A percentile compares a stretch with the other conserved stretches of the same genome.
phyloP scores from a whole-genome alignment of 352 stramenopile genomes.

The Phytophthora crassamura region DNA sequence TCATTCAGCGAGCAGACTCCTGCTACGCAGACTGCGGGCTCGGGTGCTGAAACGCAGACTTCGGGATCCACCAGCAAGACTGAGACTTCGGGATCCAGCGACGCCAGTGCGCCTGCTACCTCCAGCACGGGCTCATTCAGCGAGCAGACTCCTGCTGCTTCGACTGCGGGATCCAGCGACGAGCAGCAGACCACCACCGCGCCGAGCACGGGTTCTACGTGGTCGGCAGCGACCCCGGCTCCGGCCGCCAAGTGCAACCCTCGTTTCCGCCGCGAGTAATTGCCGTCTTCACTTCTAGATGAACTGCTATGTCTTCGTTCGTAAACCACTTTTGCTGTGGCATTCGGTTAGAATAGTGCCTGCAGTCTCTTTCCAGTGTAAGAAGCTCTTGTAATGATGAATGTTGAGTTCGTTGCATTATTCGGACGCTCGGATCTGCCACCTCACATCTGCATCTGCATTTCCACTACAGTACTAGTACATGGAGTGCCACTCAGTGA shows the following conservation, averaged over 20 bases:
- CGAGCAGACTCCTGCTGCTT: constrained; percentile 1
- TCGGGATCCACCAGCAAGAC: background rate
- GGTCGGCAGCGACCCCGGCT: background rate
- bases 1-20: constrained; percentile 7
- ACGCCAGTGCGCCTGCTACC: constrained; percentile 7
- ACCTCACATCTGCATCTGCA: background rate
- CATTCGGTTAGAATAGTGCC: background rate
- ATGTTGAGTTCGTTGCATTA: constrained; percentile 23
- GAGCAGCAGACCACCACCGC: constrained; percentile 1
- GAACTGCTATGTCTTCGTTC: constrained; percentile 5
- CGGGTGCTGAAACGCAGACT: background rate
- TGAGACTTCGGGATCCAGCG: background rate
- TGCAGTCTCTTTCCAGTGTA: constrained; percentile 7
- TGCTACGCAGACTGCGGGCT: background rate
- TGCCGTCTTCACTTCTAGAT: constrained; percentile 3
- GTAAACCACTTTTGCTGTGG: background rate
- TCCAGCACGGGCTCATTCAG: constrained; percentile 1
- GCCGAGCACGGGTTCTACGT: constrained; percentile 1
- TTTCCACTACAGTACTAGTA: background rate
- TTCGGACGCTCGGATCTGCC: background rate
- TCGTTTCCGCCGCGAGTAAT: constrained; percentile 28
- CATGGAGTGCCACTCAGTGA: background rate
- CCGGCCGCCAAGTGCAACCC: constrained; percentile 21
- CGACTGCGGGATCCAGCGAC: constrained; percentile 4
- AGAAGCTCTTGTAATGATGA: constrained; percentile 21